These are phyloP conservation scores for Pyrenochaeta sp. DNA, from an alignment of 2,329 filamentous ascomycete species.

Conservation along the genomic window DNA sequence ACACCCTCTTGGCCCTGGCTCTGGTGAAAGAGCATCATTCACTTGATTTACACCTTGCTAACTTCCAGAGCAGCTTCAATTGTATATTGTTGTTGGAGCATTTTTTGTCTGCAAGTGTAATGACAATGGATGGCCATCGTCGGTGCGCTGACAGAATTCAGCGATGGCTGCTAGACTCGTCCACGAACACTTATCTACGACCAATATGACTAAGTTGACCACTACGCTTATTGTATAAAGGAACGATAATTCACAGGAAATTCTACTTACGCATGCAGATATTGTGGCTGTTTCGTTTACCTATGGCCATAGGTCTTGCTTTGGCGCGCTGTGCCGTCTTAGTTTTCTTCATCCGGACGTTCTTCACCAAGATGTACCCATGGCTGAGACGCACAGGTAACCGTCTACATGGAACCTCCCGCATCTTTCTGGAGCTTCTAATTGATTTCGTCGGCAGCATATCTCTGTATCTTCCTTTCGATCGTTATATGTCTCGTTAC, in stretches of 20 bases:
- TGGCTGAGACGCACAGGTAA: conserved; percentile 31
- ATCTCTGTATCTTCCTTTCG: conserved; percentile 17
- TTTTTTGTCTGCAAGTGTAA: conserved; percentile 24
- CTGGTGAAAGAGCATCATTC: conserved; percentile 16
- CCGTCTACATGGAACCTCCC: background rate
- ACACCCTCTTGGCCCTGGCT: conserved; percentile 28
- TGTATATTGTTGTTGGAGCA: conserved; percentile 23
- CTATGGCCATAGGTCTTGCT: conserved; percentile 24
- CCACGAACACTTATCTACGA: conserved; percentile 13
- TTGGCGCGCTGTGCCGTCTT: conserved; percentile 31
- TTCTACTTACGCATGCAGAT: conserved; percentile 21
- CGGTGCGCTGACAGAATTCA: conserved; percentile 13
- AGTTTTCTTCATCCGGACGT: conserved; percentile 34
- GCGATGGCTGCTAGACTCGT: conserved; percentile 24
- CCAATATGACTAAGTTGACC: conserved; percentile 13
- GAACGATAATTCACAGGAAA: background rate
- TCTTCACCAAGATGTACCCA: conserved; percentile 26
- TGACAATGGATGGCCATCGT: background rate
- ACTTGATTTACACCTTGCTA: background rate
- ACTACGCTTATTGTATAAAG: conserved; percentile 29
- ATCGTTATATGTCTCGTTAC: conserved; percentile 14
- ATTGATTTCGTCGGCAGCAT: conserved; percentile 28
- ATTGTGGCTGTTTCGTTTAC: conserved; percentile 29
- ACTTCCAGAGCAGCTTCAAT: conserved; percentile 15
- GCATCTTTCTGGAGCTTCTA: background rate